These are phyloP conservation scores for Actinidia arguta DNA, from an alignment of 179 eudicot genomes.

Conservation along the genomic window DNA sequence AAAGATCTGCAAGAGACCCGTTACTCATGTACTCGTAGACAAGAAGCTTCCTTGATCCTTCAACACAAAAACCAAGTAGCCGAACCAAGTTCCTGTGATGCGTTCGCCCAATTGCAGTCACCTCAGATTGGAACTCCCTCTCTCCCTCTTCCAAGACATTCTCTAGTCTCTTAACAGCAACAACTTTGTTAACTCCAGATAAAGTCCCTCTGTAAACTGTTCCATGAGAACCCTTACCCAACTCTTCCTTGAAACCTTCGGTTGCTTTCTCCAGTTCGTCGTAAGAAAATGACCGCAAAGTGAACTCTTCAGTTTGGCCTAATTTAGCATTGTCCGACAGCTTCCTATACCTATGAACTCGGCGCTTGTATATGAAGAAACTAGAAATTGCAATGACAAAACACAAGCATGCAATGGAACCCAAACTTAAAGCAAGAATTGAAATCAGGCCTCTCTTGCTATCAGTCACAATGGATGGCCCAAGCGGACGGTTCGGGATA, in stretches of 20 bases:
- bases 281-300: slow-evolving; percentile 5
- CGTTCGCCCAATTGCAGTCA: slow-evolving; percentile 36
- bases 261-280: slow-evolving; percentile 27
- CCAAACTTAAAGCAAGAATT: too few relatives aligned
- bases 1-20: slow-evolving; percentile 36
- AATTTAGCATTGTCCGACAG: too few relatives aligned
- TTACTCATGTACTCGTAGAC: slow-evolving; percentile 44
- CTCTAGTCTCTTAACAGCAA: slow-evolving; percentile 43
- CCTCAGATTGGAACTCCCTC: slow-evolving; percentile 37
- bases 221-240: slow-evolving; percentile 39
- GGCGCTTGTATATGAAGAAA: too few relatives aligned
- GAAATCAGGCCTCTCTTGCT: too few relatives aligned
- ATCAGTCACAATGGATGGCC: too few relatives aligned
- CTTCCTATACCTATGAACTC: too few relatives aligned
- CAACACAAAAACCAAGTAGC: slow-evolving; percentile 36
- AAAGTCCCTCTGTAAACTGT: slow-evolving; percentile 35
- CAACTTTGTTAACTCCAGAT: background rate
- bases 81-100: slow-evolving; percentile 41
- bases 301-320: slow-evolving; percentile 11
- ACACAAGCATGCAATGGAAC: too few relatives aligned
- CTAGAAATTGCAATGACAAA: too few relatives aligned
- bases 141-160: slow-evolving; percentile 33
- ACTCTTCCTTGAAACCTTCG: slow-evolving; percentile 30
- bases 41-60: slow-evolving; percentile 35
- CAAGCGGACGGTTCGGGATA: too few relatives aligned